phyloP scores from a whole-genome alignment of 75 land plant genomes.

The Selaginella tamariscina region DNA sequence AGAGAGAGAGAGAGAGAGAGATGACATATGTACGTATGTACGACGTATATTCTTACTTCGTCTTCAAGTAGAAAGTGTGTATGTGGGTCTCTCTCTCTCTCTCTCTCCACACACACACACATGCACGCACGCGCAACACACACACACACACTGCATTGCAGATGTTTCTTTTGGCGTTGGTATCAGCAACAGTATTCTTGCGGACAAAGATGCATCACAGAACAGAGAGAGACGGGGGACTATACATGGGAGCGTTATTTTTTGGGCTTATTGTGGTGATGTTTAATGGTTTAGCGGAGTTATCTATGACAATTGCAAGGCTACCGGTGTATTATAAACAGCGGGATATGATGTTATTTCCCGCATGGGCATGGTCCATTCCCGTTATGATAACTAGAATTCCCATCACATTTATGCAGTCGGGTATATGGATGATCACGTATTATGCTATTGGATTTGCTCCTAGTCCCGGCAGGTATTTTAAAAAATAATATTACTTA shows the following conservation, averaged over 20 bases:
- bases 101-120: too few species aligned
- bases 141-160: neutral
- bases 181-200: conserved; percentile 51
- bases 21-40: too few species aligned
- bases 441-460: conserved; percentile 63
- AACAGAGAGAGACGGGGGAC: conserved; percentile 35
- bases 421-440: conserved; percentile 64
- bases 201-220: conserved; percentile 43
- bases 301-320: conserved; percentile 46
- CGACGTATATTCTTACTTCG: too few species aligned
- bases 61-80: too few species aligned
- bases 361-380: conserved; percentile 64
- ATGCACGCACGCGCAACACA: too few species aligned
- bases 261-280: conserved; percentile 55
- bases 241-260: conserved; percentile 56
- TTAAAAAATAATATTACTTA: too few species aligned
- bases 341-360: conserved; percentile 59
- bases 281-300: conserved; percentile 78
- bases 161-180: conserved; percentile 26
- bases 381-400: conserved; percentile 53
- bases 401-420: conserved; percentile 52
- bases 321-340: conserved; percentile 83
- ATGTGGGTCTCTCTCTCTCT: too few species aligned
- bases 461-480: conserved; percentile 56
- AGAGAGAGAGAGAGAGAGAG: too few species aligned